phyloP scores from a whole-genome alignment of 2,329 filamentous ascomycete species.

The Exophiala lecanii-corni region DNA sequence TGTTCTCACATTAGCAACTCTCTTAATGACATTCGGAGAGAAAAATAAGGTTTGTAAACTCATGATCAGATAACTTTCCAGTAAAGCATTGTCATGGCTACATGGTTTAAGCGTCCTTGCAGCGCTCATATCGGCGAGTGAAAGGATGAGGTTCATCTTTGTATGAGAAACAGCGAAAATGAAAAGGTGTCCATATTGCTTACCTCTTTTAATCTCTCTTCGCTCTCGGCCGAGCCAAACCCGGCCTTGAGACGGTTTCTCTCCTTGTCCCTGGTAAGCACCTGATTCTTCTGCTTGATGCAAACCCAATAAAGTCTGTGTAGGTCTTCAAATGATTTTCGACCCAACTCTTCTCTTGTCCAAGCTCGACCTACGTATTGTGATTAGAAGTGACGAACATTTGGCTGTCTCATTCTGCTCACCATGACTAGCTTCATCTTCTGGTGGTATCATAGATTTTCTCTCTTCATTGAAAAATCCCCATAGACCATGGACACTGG shows the following conservation, averaged over 20 bases:
- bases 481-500: constrained; percentile 82
- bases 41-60: neutral
- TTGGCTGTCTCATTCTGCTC: constrained; percentile 21
- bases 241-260: constrained; percentile 62
- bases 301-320: constrained; percentile 94
- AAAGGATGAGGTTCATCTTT: constrained; percentile 28
- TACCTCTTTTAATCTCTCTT: constrained; percentile 62
- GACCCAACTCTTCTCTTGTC: constrained; percentile 77
- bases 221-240: constrained; percentile 67
- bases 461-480: constrained; percentile 76
- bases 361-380: constrained; percentile 62
- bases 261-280: constrained; percentile 72
- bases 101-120: constrained; percentile 28
- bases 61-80: constrained; percentile 21
- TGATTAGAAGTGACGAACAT: constrained; percentile 1
- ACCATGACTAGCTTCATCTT: constrained; percentile 67
- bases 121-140: constrained; percentile 33
- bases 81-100: constrained; percentile 26
- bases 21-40: neutral
- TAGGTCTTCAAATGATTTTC: constrained; percentile 90
- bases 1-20: neutral
- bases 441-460: constrained; percentile 65
- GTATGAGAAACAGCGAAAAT: constrained; percentile 1
- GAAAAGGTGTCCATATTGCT: constrained; percentile 33
- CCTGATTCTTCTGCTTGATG: constrained; percentile 80